Conservation (phyloP, 345 rosid species). For the Camelina neglecta region DNA sequence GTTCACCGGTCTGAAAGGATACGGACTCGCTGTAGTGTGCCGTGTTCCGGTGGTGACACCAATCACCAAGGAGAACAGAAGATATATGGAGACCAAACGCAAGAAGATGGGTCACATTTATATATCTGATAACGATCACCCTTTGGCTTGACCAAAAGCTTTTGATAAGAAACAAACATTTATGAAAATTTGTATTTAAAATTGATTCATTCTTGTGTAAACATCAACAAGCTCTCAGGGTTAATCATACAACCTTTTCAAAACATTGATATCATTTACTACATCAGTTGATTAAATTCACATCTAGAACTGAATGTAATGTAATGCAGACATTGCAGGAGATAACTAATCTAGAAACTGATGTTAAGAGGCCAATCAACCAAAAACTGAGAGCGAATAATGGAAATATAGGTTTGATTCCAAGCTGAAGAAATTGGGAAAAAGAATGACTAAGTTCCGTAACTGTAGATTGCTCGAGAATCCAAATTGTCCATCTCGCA, state of each 20-base stretch:
- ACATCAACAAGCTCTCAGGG: neutral
- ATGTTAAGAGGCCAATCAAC: no score
- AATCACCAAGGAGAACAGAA: conserved; percentile 78
- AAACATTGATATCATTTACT: neutral
- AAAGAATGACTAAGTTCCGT: neutral
- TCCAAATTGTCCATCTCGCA: no score
- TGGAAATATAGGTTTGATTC: neutral
- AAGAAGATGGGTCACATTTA: conserved; percentile 89
- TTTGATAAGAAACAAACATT: neutral
- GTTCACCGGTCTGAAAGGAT: conserved; percentile 82
- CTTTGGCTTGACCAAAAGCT: conserved; percentile 49
- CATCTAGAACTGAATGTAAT: neutral
- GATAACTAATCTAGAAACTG: neutral
- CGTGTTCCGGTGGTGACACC: conserved; percentile 84
- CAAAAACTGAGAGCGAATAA: no score
- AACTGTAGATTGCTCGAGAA: no score
- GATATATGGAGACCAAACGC: conserved; percentile 81
- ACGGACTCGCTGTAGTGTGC: conserved; percentile 81
- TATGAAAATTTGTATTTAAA: neutral
- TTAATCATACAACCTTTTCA: neutral
- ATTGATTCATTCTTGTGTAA: neutral
- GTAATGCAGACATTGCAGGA: no score
- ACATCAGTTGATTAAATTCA: neutral
- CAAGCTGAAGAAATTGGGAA: neutral
- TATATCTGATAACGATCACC: conserved; percentile 67